Conservation (phyloP, 192 early-diverging fungal genomes). For the Allomyces macrogynus region DNA sequence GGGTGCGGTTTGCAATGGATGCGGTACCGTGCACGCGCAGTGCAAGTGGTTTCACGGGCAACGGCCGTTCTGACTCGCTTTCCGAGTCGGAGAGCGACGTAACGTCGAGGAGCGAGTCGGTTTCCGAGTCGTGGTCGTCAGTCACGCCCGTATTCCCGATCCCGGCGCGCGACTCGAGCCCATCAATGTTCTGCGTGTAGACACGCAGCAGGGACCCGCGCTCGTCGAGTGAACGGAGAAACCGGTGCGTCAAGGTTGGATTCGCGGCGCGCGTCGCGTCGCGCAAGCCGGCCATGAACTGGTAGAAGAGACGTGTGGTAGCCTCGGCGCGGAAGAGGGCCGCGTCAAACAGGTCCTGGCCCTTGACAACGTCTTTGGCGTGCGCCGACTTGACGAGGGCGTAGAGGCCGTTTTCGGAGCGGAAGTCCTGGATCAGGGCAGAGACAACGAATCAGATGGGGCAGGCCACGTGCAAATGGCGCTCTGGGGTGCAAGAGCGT, state of each 20-base stretch:
- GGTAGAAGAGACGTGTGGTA: slow-evolving; percentile 45
- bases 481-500: slow-evolving; percentile 3
- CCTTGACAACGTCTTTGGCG: slow-evolving; percentile 44
- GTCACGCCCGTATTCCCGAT: slow-evolving; percentile 9
- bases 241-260: slow-evolving; percentile 65
- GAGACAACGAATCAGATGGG: background rate
- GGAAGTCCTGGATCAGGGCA: slow-evolving; percentile 44
- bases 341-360: slow-evolving; percentile 74
- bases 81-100: background rate
- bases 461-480: too few relatives aligned
- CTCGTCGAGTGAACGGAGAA: slow-evolving; percentile 56
- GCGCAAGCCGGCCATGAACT: slow-evolving; percentile 75
- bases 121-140: background rate
- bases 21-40: background rate
- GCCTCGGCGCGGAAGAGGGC: slow-evolving; percentile 45
- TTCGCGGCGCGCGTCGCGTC: slow-evolving; percentile 43
- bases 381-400: slow-evolving; percentile 56
- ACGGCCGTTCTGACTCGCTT: background rate
- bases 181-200: slow-evolving; percentile 97
- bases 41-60: too few relatives aligned
- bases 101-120: background rate
- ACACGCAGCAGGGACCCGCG: slow-evolving; percentile 60
- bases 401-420: slow-evolving; percentile 66
- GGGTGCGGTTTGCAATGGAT: slow-evolving; percentile 1
- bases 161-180: slow-evolving; percentile 57